Base-by-base conservation (phyloP, 306 rosid genomes). In the Sicyos edulis region DNA sequence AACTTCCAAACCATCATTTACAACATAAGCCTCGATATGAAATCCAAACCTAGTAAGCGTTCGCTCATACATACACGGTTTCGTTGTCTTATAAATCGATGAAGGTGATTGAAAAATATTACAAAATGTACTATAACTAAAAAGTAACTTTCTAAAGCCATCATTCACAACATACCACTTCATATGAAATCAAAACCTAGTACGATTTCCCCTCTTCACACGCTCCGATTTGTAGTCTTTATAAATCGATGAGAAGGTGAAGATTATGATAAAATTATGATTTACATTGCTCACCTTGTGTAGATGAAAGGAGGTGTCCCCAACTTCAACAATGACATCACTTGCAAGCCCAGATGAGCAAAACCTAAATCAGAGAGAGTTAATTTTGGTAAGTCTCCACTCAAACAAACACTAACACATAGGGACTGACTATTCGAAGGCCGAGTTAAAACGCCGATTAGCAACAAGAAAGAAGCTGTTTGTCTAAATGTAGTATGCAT, bases 291-390 rank as follows among this genome's bases (percentile, higher is more conserved):
- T 0, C 11, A 90, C 98, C 96, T 89, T 92, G 83, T 92, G 98
- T 75, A 92, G 96, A 86, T 85, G 92, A 79, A 92, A 92, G 55
- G 82, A 82, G n/a, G 74, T 79, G 12, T 83, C 89, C 14, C 91
- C 91, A 78, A 90, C 85, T 85, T 92, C 96, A 86, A 90, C 73
- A 68, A 84, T 77, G 54, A 92, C 80, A 77, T 92, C 98, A 56
- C 89, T 85, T 44, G 96, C 73, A 73, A 92, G 98, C 61, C 96
- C 98, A 71, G 87, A 84, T 54, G 92, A 85, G 86, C 91, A 92
- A 26, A 85, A 75, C 98, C 98, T 92, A 81, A 29, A 79, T 75
- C 77, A 64, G 65, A 6, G 53, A 8, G 65, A 8, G 55, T 17
- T 44, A 15, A 61, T 15, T 21, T 50, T 51, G 45, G 47, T 15